Evolutionary conservation across 228 moss, liverwort and hornwort species (phyloP), one percentile per base, ranked within the genome.

Genomic region (Sphagnum fallax): DNA sequence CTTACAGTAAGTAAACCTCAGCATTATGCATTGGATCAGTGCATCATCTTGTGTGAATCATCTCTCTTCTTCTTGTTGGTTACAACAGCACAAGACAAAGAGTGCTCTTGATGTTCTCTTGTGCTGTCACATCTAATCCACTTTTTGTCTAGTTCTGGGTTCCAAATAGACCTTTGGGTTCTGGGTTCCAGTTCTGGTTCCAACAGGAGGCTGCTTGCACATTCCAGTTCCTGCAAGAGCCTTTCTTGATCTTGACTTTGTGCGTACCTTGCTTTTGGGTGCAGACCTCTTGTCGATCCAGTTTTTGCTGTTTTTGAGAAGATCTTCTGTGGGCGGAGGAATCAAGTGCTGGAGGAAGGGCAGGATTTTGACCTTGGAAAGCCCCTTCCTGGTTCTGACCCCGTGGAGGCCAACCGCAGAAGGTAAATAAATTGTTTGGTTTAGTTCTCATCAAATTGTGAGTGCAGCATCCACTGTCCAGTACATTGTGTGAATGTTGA

Each of bases 341-440:
- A 81, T 63, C 81, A 72, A 67, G 53, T 67, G 49, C 76, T 67
- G 62, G 86, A 86, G 61, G 81, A 85, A 55, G 77, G 73, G 57
- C 79, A 78, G 4, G 91, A 75, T 8, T 80, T 73, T 52, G 84
- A 84, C 6, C 66, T 72, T 6, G 87, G 87, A 67, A 92, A 92
- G 75, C 95, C 95, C 69, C 81, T 95, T 50, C 95, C 95, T 63
- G 92, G 95, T 68, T 95, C 92, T 63, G 95, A 92, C 77, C 82
- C 90, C 53, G 84, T 87, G 48, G 95, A 95, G 74, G 92, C 95
- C n/a, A 92, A 83, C 63, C 83, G 95, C 74, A 78, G 95, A 80
- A 86, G 92, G 88, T 82, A 49, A 5, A n/a, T 64, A 1, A 75
- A 48, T 14, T 47, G 10, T 69, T 48, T 67, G 15, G 47, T 11